phyloP scores from a whole-genome alignment of 768 basidiomycete genomes.

The Leucocoprinus birnbaumii region DNA sequence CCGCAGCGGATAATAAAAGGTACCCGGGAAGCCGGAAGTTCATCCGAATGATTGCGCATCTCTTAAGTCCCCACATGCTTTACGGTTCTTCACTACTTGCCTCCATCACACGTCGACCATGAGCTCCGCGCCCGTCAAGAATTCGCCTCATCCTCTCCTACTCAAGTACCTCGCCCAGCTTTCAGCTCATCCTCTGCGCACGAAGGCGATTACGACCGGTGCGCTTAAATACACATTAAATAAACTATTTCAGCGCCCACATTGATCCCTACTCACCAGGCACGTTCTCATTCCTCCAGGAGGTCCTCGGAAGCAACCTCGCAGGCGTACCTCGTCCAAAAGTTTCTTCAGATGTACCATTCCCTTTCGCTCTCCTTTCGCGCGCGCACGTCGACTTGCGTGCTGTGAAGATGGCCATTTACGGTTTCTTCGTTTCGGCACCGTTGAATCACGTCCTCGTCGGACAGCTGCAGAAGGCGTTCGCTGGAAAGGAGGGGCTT shows the following conservation, averaged over 20 bases:
- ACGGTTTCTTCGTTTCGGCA: slow-evolving; percentile 82
- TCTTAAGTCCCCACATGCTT: background rate
- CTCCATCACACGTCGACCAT: slow-evolving; percentile 28
- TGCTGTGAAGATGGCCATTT: slow-evolving; percentile 81
- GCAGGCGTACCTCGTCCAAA: slow-evolving; percentile 54
- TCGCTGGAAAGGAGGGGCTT: slow-evolving; percentile 68
- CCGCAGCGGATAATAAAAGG: background rate
- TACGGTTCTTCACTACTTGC: slow-evolving; percentile 5
- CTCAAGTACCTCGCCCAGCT: slow-evolving; percentile 72
- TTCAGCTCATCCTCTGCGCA: slow-evolving; percentile 66
- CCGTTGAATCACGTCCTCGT: slow-evolving; percentile 78
- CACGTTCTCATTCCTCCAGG: slow-evolving; percentile 67
- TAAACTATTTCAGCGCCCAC: background rate
- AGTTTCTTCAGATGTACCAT: slow-evolving; percentile 51
- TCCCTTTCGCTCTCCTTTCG: slow-evolving; percentile 49
- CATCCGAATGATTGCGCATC: background rate
- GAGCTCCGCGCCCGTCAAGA: slow-evolving; percentile 34
- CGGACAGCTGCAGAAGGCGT: slow-evolving; percentile 68
- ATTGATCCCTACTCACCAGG: slow-evolving; percentile 24
- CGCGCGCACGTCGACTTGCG: slow-evolving; percentile 59
- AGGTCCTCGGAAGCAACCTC: slow-evolving; percentile 73
- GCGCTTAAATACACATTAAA: slow-evolving; percentile 14
- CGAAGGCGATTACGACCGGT: slow-evolving; percentile 80
- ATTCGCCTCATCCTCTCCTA: slow-evolving; percentile 44
- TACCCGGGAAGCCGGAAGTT: slow-evolving; percentile 12